phyloP scores from a whole-genome alignment of 164 flowering plant genomes.

The Berberis vulgaris region DNA sequence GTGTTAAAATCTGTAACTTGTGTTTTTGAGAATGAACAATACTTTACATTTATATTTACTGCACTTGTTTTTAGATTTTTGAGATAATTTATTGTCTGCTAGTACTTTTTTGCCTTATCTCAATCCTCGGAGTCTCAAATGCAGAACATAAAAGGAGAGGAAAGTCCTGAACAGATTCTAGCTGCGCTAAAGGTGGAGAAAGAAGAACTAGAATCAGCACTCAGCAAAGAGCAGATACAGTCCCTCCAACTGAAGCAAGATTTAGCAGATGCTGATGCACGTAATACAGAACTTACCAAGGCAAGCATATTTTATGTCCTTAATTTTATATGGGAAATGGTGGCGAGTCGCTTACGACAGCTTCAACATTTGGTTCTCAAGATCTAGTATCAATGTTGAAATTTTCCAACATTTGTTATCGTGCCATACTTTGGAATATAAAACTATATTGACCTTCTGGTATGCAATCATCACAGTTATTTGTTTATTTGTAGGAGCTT shows the following conservation, averaged over 20 bases:
- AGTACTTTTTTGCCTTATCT: neutral
- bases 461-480: neutral
- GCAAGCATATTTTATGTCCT: slow-evolving; percentile 23
- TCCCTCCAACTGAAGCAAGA: slow-evolving; percentile 75
- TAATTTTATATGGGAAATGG: neutral
- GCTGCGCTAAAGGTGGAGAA: slow-evolving; percentile 66
- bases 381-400: too few species aligned
- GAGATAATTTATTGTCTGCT: neutral
- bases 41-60: neutral
- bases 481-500: slow-evolving; percentile 58
- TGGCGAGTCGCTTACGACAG: neutral
- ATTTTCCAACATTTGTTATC: too few species aligned
- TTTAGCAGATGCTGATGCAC: slow-evolving; percentile 58
- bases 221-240: slow-evolving; percentile 67
- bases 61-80: neutral
- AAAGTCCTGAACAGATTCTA: slow-evolving; percentile 38
- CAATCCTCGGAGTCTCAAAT: slow-evolving; percentile 3
- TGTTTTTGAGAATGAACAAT: neutral
- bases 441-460: neutral
- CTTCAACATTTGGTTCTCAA: neutral
- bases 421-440: too few species aligned
- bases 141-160: slow-evolving; percentile 48
- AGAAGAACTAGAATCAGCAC: slow-evolving; percentile 73
- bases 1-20: neutral
- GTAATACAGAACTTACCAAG: slow-evolving; percentile 73